Conservation (phyloP, 371 early-diverging fungal species). For the Mortierella sp. region DNA sequence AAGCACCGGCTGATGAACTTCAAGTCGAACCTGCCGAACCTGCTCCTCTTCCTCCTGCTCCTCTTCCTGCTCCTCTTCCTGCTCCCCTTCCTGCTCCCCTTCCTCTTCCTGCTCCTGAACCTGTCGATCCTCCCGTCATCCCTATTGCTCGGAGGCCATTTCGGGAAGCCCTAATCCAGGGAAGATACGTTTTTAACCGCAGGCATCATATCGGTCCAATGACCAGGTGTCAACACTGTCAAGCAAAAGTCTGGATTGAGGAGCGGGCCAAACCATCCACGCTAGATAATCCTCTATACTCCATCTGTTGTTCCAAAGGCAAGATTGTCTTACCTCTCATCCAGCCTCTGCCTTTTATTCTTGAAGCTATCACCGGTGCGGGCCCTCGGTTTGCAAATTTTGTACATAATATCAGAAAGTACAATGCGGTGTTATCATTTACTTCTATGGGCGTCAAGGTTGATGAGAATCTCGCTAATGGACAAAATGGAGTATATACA, state of each 20-base stretch:
- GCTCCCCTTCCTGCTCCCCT: neutral
- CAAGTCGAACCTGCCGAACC: too few species aligned
- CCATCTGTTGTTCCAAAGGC: neutral
- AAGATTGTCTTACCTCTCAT: neutral
- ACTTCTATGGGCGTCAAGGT: conserved; percentile 17
- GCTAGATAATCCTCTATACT: neutral
- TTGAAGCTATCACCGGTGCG: neutral
- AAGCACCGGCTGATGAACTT: too few species aligned
- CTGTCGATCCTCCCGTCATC: too few species aligned
- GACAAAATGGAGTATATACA: neutral
- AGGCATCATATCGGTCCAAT: neutral
- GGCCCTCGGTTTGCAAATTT: neutral
- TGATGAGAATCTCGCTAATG: conserved; percentile 4
- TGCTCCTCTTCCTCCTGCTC: neutral
- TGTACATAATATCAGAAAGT: neutral
- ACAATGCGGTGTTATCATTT: conserved; percentile 6
- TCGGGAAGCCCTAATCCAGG: neutral
- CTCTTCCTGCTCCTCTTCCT: neutral
- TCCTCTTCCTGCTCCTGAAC: neutral
- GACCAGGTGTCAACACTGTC: neutral
- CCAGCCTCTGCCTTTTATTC: neutral
- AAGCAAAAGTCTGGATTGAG: neutral
- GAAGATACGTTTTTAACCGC: neutral
- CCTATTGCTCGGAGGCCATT: neutral
- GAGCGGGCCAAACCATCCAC: neutral